Conservation (phyloP, 1,284 basidiomycete genomes). For the Papiliotrema laurentii region DNA sequence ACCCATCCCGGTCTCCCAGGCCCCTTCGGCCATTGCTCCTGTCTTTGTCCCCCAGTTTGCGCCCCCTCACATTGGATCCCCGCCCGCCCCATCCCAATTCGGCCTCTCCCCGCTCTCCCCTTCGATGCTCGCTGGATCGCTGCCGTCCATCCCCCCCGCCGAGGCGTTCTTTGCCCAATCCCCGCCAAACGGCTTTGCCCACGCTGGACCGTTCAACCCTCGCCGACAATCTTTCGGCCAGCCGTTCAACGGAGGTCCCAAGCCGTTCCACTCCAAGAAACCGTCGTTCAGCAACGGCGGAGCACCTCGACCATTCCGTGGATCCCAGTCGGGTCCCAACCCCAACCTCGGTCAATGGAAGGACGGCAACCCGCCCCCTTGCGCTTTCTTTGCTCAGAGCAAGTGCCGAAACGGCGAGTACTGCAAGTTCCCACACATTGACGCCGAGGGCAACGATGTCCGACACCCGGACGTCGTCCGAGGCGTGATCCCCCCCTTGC, state of each 20-base stretch:
- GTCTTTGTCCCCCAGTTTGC: slow-evolving; percentile 20
- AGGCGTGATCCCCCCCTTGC: slow-evolving; percentile 39
- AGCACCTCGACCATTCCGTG: slow-evolving; percentile 30
- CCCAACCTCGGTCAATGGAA: slow-evolving; percentile 42
- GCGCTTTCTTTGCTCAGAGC: slow-evolving; percentile 44
- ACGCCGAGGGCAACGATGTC: slow-evolving; percentile 43
- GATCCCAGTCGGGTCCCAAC: slow-evolving; percentile 14
- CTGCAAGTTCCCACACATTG: slow-evolving; percentile 49
- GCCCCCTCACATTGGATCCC: slow-evolving; percentile 5
- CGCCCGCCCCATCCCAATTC: slow-evolving; percentile 24
- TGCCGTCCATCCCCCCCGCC: slow-evolving; percentile 32
- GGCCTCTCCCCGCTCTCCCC: slow-evolving; percentile 36
- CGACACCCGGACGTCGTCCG: slow-evolving; percentile 47
- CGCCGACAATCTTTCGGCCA: slow-evolving; percentile 28
- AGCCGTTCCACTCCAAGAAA: slow-evolving; percentile 40
- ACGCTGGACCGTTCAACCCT: slow-evolving; percentile 5
- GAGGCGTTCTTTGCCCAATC: slow-evolving; percentile 41
- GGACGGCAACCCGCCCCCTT: slow-evolving; percentile 47
- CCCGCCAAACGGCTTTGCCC: slow-evolving; percentile 22
- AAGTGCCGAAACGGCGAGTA: slow-evolving; percentile 48
- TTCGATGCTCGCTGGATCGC: slow-evolving; percentile 28
- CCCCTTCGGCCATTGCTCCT: slow-evolving; percentile 20
- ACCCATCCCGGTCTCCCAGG: slow-evolving; percentile 9
- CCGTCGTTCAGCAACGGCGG: slow-evolving; percentile 37
- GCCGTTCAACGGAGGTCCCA: slow-evolving; percentile 16